phyloP scores from a whole-genome alignment of 192 early-diverging fungal species.

The Phlyctochytrium planicorne region DNA sequence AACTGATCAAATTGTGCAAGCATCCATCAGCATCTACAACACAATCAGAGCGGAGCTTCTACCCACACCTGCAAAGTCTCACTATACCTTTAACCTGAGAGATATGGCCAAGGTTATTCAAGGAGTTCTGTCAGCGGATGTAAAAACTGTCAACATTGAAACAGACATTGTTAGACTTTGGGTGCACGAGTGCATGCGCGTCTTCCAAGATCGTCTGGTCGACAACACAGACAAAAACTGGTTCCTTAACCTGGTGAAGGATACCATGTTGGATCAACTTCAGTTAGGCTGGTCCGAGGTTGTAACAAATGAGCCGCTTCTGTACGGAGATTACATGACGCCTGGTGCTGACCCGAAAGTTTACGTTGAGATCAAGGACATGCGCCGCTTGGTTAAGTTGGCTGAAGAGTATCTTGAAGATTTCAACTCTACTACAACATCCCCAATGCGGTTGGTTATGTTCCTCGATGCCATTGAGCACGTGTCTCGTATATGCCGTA shows the following conservation, averaged over 20 bases:
- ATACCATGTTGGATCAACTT: slow-evolving; percentile 43
- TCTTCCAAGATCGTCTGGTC: slow-evolving; percentile 61
- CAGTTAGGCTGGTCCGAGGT: slow-evolving; percentile 48
- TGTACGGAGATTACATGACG: slow-evolving; percentile 61
- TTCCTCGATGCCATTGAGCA: slow-evolving; percentile 66
- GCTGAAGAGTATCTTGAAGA: slow-evolving; percentile 64
- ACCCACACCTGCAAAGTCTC: slow-evolving; percentile 63
- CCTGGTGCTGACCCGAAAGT: slow-evolving; percentile 56
- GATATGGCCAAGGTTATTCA: slow-evolving; percentile 60
- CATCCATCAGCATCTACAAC: slow-evolving; percentile 57
- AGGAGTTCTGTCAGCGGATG: slow-evolving; percentile 52
- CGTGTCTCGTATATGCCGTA: slow-evolving; percentile 55
- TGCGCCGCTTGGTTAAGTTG: slow-evolving; percentile 54
- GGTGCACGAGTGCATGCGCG: slow-evolving; percentile 59
- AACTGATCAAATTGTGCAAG: slow-evolving; percentile 47
- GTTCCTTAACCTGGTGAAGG: slow-evolving; percentile 51
- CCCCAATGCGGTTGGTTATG: slow-evolving; percentile 63
- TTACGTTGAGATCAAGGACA: slow-evolving; percentile 59
- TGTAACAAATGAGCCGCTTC: slow-evolving; percentile 52
- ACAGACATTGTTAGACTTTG: slow-evolving; percentile 59
- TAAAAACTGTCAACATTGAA: slow-evolving; percentile 45
- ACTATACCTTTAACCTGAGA: slow-evolving; percentile 65
- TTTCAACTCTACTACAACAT: slow-evolving; percentile 59
- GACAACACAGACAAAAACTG: slow-evolving; percentile 59
- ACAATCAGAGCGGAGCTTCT: slow-evolving; percentile 55